Conservation (phyloP, 768 basidiomycete species). For the Goffeauzyma gilvescens region DNA sequence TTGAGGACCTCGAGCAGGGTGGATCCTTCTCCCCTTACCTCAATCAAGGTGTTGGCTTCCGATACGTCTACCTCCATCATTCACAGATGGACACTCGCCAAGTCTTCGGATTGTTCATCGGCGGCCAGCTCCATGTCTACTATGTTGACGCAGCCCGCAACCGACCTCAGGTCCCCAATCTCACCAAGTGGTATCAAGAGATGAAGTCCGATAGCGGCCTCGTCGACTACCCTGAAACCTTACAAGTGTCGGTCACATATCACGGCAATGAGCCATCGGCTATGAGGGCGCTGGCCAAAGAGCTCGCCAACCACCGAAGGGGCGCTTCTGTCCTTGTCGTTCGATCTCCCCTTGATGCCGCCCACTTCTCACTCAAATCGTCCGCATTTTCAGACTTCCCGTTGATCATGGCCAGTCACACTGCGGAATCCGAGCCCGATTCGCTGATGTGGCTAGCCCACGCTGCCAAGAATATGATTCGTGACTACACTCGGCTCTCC, state of each 20-base stretch:
- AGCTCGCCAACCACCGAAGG: slow-evolving; percentile 55
- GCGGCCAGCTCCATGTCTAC: slow-evolving; percentile 52
- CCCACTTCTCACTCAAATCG: slow-evolving; percentile 57
- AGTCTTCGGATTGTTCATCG: slow-evolving; percentile 71
- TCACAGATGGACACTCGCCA: slow-evolving; percentile 57
- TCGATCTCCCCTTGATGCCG: slow-evolving; percentile 65
- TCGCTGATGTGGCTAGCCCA: slow-evolving; percentile 75
- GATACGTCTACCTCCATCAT: slow-evolving; percentile 77
- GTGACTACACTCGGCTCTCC: slow-evolving; percentile 59
- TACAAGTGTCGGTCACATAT: slow-evolving; percentile 42
- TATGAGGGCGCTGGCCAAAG: slow-evolving; percentile 67
- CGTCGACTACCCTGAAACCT: slow-evolving; percentile 44
- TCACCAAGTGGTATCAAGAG: slow-evolving; percentile 56
- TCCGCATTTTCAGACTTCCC: slow-evolving; percentile 65
- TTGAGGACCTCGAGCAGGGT: slow-evolving; percentile 56
- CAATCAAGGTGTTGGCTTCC: slow-evolving; percentile 46
- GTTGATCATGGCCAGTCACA: slow-evolving; percentile 54
- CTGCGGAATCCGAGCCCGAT: slow-evolving; percentile 42
- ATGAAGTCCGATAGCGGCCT: slow-evolving; percentile 30
- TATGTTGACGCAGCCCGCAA: slow-evolving; percentile 78
- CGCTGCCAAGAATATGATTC: slow-evolving; percentile 64
- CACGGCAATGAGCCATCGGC: slow-evolving; percentile 62
- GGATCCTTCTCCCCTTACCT: slow-evolving; percentile 51
- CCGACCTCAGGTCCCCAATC: slow-evolving; percentile 57
- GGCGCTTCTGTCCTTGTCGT: slow-evolving; percentile 47